Evolutionary conservation across 1,139 yeast genomes (phyloP), one percentile per base, ranked within the genome.

Genomic region (Candida neerlandica): DNA sequence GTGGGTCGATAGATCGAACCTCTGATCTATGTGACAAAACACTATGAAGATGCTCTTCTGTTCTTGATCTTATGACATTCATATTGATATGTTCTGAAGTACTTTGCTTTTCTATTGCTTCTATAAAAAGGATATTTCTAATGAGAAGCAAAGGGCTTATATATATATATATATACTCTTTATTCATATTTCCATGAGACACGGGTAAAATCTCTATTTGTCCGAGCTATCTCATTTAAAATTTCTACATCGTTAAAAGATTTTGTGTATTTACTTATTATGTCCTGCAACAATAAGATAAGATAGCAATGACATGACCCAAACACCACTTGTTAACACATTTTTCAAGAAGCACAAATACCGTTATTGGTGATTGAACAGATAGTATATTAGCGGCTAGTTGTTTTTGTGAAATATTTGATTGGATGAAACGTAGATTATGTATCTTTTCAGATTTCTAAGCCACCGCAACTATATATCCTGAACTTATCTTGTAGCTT

Each of bases 11-110:
- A n/a, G 51, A 51, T 45, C 72, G 53, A 11, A 62, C 57, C 38
- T 63, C 70, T 1, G 71, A 66, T 35, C 65, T 56, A 46, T 60
- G 52, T 1, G 71, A 65, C 7, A 55, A 43, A 4, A 67, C 58
- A 26, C 56, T 55, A 29, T 64, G 61, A 12, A 56, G 41, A 49
- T 67, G 71, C 4, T 56, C 54, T 33, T 56, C 65, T 7, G 69
- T 55, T 42, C 56, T 56, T 1, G 69, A 62, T 45, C 46, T 57
- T 12, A 59, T 45, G 1, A 45, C 19, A 10, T 52, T 40, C 55
- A 54, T 53, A 33, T 30, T 30, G 37, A 15, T 14, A 33, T 10
- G 14, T 33, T n/a, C 4, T 33, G 18, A 33, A 33, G 11, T 33
- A 14, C 14, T 35, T 18, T 35, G 2, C 18, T 7, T 33, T 10